Conservation (phyloP, 495 filamentous ascomycete genomes). For the Annulohypoxylon bovei region DNA sequence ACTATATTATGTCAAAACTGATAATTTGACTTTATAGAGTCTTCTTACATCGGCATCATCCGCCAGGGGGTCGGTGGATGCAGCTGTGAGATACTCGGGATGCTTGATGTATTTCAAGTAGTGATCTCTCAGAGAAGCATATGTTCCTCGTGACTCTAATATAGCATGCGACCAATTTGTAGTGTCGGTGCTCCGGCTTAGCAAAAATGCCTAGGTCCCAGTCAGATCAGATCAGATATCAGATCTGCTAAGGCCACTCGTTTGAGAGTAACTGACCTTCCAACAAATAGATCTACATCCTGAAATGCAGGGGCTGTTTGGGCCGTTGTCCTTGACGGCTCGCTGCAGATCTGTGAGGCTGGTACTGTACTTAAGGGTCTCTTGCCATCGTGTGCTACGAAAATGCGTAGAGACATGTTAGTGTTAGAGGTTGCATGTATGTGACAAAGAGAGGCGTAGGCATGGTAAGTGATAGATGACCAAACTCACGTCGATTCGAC, state of each 20-base stretch:
- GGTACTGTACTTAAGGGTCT: conserved; percentile 67
- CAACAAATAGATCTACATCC: conserved; percentile 91
- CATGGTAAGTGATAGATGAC: background rate
- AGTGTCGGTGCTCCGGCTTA: conserved; percentile 75
- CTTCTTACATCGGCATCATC: conserved; percentile 80
- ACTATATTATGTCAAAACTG: conserved; percentile 60
- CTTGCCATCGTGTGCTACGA: conserved; percentile 68
- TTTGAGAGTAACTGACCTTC: conserved; percentile 70
- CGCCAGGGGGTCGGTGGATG: conserved; percentile 79
- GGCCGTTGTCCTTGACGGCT: conserved; percentile 66
- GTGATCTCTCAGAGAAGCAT: conserved; percentile 74
- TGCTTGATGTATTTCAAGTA: conserved; percentile 83
- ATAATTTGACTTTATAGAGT: background rate
- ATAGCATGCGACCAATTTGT: conserved; percentile 75
- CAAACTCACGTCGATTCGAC: conserved; percentile 66
- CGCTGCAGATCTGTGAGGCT: conserved; percentile 72
- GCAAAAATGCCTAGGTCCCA: conserved; percentile 73
- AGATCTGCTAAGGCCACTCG: background rate
- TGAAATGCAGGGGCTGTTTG: conserved; percentile 68
- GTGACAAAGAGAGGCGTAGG: conserved; percentile 8
- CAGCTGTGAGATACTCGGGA: conserved; percentile 78
- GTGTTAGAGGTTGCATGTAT: background rate
- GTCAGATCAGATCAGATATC: conserved; percentile 8
- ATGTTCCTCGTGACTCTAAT: conserved; percentile 74
- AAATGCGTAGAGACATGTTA: background rate